Evolutionary conservation across 495 filamentous ascomycete genomes (phyloP).

Genomic region (Talaromyces proteolyticus): DNA sequence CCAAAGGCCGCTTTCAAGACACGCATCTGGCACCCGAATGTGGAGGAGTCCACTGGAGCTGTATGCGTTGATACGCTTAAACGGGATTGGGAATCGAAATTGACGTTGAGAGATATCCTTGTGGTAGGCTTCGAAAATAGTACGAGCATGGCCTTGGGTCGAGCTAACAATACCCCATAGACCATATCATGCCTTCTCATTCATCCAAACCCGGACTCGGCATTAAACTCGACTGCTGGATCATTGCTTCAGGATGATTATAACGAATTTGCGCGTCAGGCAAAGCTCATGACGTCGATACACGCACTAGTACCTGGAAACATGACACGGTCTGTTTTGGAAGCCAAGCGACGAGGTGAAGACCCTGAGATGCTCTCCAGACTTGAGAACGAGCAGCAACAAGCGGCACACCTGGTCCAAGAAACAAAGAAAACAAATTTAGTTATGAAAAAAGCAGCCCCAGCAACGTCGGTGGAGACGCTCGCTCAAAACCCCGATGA

Average conservation of each 20-base stretch:
- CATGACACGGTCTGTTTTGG: slow-evolving; percentile 34
- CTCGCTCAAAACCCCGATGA: slow-evolving; percentile 8
- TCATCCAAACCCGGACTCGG: slow-evolving; percentile 65
- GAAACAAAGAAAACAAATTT: slow-evolving; percentile 2
- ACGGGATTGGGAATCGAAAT: slow-evolving; percentile 56
- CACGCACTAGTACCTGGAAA: slow-evolving; percentile 52
- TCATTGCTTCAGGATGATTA: slow-evolving; percentile 59
- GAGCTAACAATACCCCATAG: slow-evolving; percentile 14
- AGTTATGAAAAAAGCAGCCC: slow-evolving; percentile 12
- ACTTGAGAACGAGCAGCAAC: slow-evolving; percentile 4
- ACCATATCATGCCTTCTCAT: slow-evolving; percentile 70
- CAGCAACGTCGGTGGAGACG: neutral
- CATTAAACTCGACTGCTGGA: slow-evolving; percentile 61
- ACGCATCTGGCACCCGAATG: slow-evolving; percentile 68
- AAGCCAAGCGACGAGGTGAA: slow-evolving; percentile 58
- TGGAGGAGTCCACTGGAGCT: slow-evolving; percentile 58
- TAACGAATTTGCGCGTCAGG: slow-evolving; percentile 52
- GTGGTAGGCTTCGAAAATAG: slow-evolving; percentile 32
- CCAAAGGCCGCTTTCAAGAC: slow-evolving; percentile 65
- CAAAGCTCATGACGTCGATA: slow-evolving; percentile 61
- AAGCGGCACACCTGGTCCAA: neutral
- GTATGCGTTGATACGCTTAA: slow-evolving; percentile 72
- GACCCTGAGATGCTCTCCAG: slow-evolving; percentile 25
- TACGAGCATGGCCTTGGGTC: neutral
- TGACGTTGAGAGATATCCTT: slow-evolving; percentile 60